Conservation (phyloP, 129 eudicot genomes). For the Dittrichia graveolens region DNA sequence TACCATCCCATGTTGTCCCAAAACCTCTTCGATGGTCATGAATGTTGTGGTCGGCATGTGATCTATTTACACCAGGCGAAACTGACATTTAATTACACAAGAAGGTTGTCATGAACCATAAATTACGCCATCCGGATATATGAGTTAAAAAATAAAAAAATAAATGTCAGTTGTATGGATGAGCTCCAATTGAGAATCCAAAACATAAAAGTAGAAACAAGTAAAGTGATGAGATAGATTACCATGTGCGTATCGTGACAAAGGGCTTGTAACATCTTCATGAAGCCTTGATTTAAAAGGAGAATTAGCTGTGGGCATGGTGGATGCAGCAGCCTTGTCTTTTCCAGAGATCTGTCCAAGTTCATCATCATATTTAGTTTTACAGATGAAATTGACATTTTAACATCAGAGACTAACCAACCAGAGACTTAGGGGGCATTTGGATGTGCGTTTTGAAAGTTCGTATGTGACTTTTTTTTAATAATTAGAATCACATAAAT, state of each 20-base stretch:
- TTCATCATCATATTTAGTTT: slow-evolving; percentile 26
- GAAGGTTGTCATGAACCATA: slow-evolving; percentile 17
- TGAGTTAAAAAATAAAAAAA: neutral
- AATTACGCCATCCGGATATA: neutral
- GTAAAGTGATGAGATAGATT: slow-evolving; percentile 16
- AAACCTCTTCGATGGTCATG: slow-evolving; percentile 61
- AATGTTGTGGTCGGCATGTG: slow-evolving; percentile 50
- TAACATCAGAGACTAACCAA: too few species aligned
- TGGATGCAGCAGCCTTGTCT: slow-evolving; percentile 54
- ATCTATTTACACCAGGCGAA: slow-evolving; percentile 51
- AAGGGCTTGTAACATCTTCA: slow-evolving; percentile 43
- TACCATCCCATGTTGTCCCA: slow-evolving; percentile 53
- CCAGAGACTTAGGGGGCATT: too few species aligned
- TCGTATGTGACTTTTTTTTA: too few species aligned
- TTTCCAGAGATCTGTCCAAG: slow-evolving; percentile 76
- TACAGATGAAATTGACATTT: too few species aligned
- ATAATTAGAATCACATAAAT: too few species aligned
- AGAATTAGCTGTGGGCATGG: slow-evolving; percentile 30
- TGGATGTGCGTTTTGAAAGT: too few species aligned
- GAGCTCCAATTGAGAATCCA: neutral
- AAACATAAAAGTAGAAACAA: slow-evolving; percentile 8
- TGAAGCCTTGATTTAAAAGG: slow-evolving; percentile 50
- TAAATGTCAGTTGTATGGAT: neutral
- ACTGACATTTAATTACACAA: slow-evolving; percentile 43
- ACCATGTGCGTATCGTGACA: slow-evolving; percentile 47